Conservation (phyloP, 495 filamentous ascomycete species). For the Amphirosellinia nigrospora region DNA sequence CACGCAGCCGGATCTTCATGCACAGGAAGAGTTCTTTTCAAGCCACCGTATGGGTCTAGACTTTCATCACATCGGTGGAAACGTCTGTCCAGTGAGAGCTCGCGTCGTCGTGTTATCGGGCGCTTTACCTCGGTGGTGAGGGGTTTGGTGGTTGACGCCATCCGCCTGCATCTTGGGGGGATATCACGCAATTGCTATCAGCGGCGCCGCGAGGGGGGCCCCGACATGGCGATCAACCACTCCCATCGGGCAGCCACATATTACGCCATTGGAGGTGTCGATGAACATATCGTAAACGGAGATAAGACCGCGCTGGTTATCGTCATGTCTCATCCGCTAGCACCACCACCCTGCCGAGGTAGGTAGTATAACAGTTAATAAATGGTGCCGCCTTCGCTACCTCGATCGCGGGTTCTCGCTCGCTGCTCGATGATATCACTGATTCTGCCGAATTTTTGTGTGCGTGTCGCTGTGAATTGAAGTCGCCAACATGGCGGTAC, state of each 20-base stretch:
- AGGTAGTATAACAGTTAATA: background rate
- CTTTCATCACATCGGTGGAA: background rate
- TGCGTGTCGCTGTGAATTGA: background rate
- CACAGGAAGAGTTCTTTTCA: background rate
- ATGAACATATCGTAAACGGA: conserved; percentile 15
- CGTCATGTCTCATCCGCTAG: background rate
- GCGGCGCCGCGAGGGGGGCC: background rate
- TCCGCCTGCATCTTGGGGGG: conserved; percentile 20
- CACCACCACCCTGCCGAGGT: too few species aligned
- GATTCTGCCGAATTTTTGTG: background rate
- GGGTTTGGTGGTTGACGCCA: conserved; percentile 27
- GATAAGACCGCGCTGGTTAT: conserved; percentile 12
- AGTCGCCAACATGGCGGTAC: conserved; percentile 22
- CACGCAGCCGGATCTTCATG: conserved; percentile 6
- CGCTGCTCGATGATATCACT: conserved; percentile 3
- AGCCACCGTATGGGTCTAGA: background rate
- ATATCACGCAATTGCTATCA: conserved; percentile 27
- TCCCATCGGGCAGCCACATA: conserved; percentile 4
- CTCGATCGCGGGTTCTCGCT: background rate
- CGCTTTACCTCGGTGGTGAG: conserved; percentile 2
- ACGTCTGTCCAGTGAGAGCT: background rate
- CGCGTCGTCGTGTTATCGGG: conserved; percentile 12
- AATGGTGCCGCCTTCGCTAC: conserved; percentile 18
- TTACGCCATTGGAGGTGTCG: conserved; percentile 26
- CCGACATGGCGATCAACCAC: conserved; percentile 19